These are phyloP conservation scores for Ulvella scutata DNA, from an alignment of 139 green algal genomes.

Conservation along the genomic window DNA sequence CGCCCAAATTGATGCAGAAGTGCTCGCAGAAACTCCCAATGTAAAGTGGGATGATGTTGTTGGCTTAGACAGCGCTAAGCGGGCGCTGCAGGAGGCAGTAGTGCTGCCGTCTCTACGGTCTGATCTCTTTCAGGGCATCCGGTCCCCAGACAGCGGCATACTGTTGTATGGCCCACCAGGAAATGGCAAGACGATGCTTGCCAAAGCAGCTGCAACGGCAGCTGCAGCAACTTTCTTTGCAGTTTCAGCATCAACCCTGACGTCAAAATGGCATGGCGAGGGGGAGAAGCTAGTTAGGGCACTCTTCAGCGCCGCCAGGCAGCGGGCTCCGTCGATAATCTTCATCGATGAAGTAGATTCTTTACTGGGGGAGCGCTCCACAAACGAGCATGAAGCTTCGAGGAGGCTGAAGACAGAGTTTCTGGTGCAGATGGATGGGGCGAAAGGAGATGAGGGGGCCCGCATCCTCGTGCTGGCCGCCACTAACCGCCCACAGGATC, in stretches of 20 bases:
- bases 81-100: slow-evolving; percentile 58
- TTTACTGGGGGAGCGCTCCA: slow-evolving; percentile 4
- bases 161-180: slow-evolving; percentile 76
- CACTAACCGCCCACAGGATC: slow-evolving; percentile 35
- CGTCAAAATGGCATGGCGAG: slow-evolving; percentile 44
- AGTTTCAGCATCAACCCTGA: slow-evolving; percentile 65
- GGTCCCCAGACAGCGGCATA: slow-evolving; percentile 56
- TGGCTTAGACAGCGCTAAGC: slow-evolving; percentile 45
- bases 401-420: slow-evolving; percentile 94
- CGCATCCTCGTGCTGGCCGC: slow-evolving; percentile 33
- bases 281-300: slow-evolving; percentile 32
- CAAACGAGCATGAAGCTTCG: slow-evolving; percentile 81
- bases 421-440: slow-evolving; percentile 79
- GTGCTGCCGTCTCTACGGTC: slow-evolving; percentile 43
- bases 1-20: slow-evolving; percentile 25
- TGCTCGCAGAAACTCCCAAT: slow-evolving; percentile 32
- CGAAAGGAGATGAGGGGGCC: slow-evolving; percentile 5
- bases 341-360: slow-evolving; percentile 64
- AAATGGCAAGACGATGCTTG: slow-evolving; percentile 72
- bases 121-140: slow-evolving; percentile 49
- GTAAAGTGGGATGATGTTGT: slow-evolving; percentile 56
- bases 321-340: slow-evolving; percentile 57
- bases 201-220: slow-evolving; percentile 41
- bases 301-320: slow-evolving; percentile 44
- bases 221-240: slow-evolving; percentile 64